A percentile compares a stretch with the other conserved stretches of the same genome.
phyloP scores from a whole-genome alignment of 805 yeast genomes.

The Kodamaea fukazawae region DNA sequence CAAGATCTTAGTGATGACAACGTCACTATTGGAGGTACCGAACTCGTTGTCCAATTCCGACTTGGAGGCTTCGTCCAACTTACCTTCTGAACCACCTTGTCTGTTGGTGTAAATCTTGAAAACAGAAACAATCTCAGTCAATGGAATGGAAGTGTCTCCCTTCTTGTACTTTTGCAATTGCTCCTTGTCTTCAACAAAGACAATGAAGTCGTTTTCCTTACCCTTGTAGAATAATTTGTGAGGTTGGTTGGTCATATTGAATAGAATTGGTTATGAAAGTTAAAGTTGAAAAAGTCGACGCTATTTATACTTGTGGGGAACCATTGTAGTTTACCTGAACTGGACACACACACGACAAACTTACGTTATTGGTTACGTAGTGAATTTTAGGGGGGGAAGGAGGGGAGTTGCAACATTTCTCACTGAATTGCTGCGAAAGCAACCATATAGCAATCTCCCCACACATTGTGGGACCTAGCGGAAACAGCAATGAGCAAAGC shows the following conservation, averaged over 20 bases:
- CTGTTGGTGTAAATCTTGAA: conserved; percentile 64
- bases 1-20: conserved; percentile 57
- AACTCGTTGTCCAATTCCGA: conserved; percentile 65
- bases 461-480: too few relatives aligned
- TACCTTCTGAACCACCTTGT: conserved; percentile 71
- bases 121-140: conserved; percentile 58
- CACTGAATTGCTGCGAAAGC: too few relatives aligned
- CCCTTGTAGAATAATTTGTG: conserved; percentile 69
- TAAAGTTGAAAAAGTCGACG: not conserved
- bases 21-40: conserved; percentile 55
- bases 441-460: too few relatives aligned
- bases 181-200: conserved; percentile 58
- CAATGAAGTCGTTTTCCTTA: conserved; percentile 56
- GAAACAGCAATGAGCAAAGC: too few relatives aligned
- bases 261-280: not conserved
- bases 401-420: too few relatives aligned
- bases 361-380: too few relatives aligned
- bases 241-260: conserved; percentile 10
- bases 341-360: too few relatives aligned
- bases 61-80: conserved; percentile 67
- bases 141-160: conserved; percentile 54
- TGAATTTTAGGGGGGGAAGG: too few relatives aligned
- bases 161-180: conserved; percentile 46
- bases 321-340: not conserved
- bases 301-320: conserved; percentile 3